A percentile compares a stretch with the other conserved stretches of the same genome.
phyloP scores from a whole-genome alignment of 495 filamentous ascomycete species.

The Neurospora discreta region DNA sequence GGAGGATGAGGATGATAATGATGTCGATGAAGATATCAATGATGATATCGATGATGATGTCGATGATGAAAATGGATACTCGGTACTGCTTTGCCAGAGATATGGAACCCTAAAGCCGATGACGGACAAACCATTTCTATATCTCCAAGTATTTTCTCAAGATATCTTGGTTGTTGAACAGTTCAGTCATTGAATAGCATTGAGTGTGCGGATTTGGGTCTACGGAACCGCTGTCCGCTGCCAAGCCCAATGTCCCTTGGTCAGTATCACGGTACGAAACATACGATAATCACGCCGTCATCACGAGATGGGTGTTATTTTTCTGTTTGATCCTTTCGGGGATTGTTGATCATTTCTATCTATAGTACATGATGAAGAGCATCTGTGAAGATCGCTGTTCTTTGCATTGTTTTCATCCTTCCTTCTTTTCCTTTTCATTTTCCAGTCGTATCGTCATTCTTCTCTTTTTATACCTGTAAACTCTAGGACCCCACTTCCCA shows the following conservation, averaged over 20 bases:
- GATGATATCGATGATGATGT: neutral
- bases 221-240: neutral
- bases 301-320: neutral
- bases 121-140: neutral
- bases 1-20: too few relatives aligned
- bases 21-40: neutral
- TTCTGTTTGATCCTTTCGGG: neutral
- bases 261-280: neutral
- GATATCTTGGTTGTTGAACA: neutral
- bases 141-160: neutral
- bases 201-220: too few relatives aligned
- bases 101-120: neutral
- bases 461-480: neutral
- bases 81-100: neutral
- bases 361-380: neutral
- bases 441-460: neutral
- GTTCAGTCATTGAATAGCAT: too few relatives aligned
- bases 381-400: neutral
- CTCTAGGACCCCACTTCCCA: neutral
- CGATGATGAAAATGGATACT: neutral
- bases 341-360: neutral
- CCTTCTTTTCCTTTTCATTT: neutral
- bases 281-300: neutral
- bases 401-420: neutral
- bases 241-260: neutral